Conservation (phyloP, 1,284 basidiomycete species). For the Cryptococcus hybrid region DNA sequence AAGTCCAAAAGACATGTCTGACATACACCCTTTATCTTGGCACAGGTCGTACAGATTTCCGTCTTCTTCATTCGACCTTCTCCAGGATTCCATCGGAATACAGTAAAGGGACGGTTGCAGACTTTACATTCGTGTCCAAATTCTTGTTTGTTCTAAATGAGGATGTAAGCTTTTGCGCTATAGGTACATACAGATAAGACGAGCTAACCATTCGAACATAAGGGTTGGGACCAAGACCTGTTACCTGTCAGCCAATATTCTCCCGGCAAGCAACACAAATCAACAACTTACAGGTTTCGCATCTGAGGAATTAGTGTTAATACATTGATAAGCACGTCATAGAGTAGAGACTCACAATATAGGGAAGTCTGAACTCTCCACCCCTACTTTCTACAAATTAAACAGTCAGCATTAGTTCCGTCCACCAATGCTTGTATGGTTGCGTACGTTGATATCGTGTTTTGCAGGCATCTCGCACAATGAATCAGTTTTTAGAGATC, state of each 20-base stretch:
- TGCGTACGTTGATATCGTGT: constrained; percentile 50
- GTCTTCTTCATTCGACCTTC: constrained; percentile 93
- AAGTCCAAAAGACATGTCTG: constrained; percentile 96
- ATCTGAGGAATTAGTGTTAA: constrained; percentile 63
- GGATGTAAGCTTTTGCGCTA: not conserved
- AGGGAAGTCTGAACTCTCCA: constrained; percentile 49
- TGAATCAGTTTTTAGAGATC: too few relatives aligned
- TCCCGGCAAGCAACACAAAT: not conserved
- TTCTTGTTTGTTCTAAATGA: constrained; percentile 83
- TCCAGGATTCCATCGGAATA: constrained; percentile 98
- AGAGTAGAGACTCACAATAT: constrained; percentile 37
- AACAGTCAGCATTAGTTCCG: not conserved
- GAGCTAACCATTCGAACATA: constrained; percentile 80
- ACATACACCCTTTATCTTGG: constrained; percentile 98
- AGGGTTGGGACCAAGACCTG: constrained; percentile 82
- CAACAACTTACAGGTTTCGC: constrained; percentile 75
- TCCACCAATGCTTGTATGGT: not conserved
- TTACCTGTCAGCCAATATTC: constrained; percentile 8
- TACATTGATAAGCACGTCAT: not conserved
- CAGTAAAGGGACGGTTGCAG: constrained; percentile 92
- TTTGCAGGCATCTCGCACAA: constrained; percentile 36
- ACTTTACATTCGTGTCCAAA: constrained; percentile 86
- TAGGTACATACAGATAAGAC: not conserved
- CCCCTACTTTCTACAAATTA: constrained; percentile 45
- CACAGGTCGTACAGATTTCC: constrained; percentile 97